Percentiles rank a stretch among this genome's conserved stretches.
These are phyloP conservation scores for Agaricus sinodeliciosus DNA, from an alignment of 768 basidiomycete species.

Conservation along the genomic window DNA sequence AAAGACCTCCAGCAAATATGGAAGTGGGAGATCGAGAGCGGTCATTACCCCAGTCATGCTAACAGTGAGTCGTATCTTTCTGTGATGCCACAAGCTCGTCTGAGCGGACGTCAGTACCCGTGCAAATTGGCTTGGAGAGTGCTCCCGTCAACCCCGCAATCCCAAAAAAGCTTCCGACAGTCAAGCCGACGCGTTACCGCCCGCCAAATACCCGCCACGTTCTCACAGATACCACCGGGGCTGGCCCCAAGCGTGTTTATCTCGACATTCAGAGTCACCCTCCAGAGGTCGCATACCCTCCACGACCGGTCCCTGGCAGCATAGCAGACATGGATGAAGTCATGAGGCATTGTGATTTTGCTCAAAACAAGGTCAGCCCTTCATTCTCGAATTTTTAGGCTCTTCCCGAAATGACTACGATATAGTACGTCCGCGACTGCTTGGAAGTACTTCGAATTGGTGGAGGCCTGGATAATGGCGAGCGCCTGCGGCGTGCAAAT, in stretches of 20 bases:
- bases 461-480: slow-evolving; percentile 75
- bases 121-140: slow-evolving; percentile 48
- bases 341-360: slow-evolving; percentile 83
- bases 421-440: slow-evolving; percentile 91
- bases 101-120: slow-evolving; percentile 42
- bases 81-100: background rate
- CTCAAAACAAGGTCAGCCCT: slow-evolving; percentile 51
- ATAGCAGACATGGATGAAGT: slow-evolving; percentile 86
- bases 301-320: slow-evolving; percentile 74
- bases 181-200: slow-evolving; percentile 45
- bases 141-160: slow-evolving; percentile 63
- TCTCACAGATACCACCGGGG: slow-evolving; percentile 50
- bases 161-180: slow-evolving; percentile 38
- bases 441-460: slow-evolving; percentile 84
- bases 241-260: slow-evolving; percentile 72
- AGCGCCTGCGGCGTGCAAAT: slow-evolving; percentile 64
- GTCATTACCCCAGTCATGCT: slow-evolving; percentile 76
- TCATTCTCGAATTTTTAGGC: background rate
- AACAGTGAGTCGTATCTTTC: slow-evolving; percentile 42
- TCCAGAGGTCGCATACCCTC: slow-evolving; percentile 70
- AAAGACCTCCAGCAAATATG: slow-evolving; percentile 81
- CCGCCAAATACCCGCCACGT: slow-evolving; percentile 34
- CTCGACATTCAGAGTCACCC: slow-evolving; percentile 56
- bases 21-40: slow-evolving; percentile 89
- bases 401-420: slow-evolving; percentile 4